Base-by-base conservation (phyloP, 208 protist species). In the Acanthamoeba pearcei region DNA sequence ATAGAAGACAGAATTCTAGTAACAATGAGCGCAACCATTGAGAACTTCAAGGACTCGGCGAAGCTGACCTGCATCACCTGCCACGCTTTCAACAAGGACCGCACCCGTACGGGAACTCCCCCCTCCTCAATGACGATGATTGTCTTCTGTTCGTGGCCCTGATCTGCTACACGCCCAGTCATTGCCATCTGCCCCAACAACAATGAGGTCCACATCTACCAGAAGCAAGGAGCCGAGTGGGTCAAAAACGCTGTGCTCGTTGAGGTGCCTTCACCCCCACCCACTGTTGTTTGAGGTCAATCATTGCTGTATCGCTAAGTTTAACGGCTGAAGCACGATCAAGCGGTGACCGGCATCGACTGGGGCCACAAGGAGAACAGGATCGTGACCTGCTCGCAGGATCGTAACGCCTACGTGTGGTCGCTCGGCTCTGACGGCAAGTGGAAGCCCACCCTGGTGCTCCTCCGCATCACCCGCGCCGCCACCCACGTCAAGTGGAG, bases 361-460 rank as follows among this genome's bases (percentile, higher is more conserved):
- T 99, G 98, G 98, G 98, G 96, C 68, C 95, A 93, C 62, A 96
- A 96, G 42, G 97, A 95, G 19, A 98, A 99, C 96, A 46, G 95
- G n/a, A 98, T 99, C 85, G 95, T 99, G 15, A 98, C 98, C 49
- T 98, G 98, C 89, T 97, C 96, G 38, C 98, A 99, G 93, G 98
- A 99, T 95, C 94, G 98, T 62, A 99, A 99, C 95, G 98, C 98
- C 68, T 99, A 99, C 94, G 98, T 99, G 49, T 99, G 98, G 98
- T 96, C 94, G 4, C 57, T 96, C 17, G 95, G 90, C 46, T 80
- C 70, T 9, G 92, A 49, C 27, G 95, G 95, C 24, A 95, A 95
- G 49, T 99, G 98, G 98, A 98, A 97, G 53, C 98, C 97, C 74
- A 97, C 96, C 49, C 96, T 99, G 12, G 98, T 99, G 60, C 94